These are phyloP conservation scores for Chamaecyparis obtusa DNA, from an alignment of 75 land plant genomes.

Conservation along the genomic window DNA sequence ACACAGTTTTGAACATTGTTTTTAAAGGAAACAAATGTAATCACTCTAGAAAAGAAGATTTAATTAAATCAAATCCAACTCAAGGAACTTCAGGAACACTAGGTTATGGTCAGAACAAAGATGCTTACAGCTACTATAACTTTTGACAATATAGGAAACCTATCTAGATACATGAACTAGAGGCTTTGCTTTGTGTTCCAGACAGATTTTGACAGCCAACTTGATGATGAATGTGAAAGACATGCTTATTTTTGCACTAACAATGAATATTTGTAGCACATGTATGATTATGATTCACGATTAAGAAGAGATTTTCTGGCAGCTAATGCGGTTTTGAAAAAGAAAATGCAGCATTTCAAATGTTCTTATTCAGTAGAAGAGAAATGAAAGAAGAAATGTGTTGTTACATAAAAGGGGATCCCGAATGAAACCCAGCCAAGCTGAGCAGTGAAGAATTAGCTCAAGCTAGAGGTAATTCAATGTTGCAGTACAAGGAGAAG, in stretches of 20 bases:
- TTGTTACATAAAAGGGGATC: neutral
- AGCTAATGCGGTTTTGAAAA: neutral
- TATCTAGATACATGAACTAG: constrained; percentile 4
- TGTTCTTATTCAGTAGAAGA: no score
- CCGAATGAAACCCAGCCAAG: constrained; percentile 12
- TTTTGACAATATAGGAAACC: constrained; percentile 7
- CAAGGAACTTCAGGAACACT: neutral
- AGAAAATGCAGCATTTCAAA: no score
- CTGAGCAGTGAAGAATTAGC: constrained; percentile 48
- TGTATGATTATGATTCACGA: neutral
- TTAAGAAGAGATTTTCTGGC: constrained; percentile 7
- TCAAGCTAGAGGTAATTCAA: constrained; percentile 81
- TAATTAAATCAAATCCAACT: neutral
- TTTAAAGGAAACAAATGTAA: no score
- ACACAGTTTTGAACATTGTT: no score
- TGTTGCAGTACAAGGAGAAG: constrained; percentile 96
- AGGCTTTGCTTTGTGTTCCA: constrained; percentile 2
- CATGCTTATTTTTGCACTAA: neutral
- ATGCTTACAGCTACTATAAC: neutral
- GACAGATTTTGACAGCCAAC: neutral
- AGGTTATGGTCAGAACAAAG: neutral
- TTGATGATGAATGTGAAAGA: constrained; percentile 2
- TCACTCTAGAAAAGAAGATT: neutral
- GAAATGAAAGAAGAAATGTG: no score
- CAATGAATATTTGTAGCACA: neutral